Evolutionary conservation across 2,329 filamentous ascomycete species (phyloP), one percentile per base, ranked within the genome.

Genomic region (Penicillium palitans): DNA sequence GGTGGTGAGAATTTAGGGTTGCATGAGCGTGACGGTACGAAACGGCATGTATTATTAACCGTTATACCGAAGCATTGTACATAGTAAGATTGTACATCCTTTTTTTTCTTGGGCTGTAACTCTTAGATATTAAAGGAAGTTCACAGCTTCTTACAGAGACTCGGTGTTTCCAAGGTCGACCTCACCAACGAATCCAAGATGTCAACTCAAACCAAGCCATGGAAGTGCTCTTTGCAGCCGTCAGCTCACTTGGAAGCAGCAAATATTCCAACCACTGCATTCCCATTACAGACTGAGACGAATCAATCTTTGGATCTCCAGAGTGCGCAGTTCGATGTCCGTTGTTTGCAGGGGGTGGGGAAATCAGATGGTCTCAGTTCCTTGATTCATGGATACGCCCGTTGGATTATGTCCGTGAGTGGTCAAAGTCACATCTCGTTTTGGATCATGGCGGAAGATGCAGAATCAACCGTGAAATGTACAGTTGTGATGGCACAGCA

Each of bases 391-490:
- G 44, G 33, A 19, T 55, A 55, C 17, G 25, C 52, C 7, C 44
- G 44, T 40, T 55, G 52, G 52, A 48, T 55, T 13, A 55, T 55
- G 44, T 21, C 31, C 25, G 25, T 48, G 7, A 42, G 42, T 21
- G 44, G 17, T 6, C 42, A 48, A 29, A 24, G n/a, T 9, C n/a
- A 31, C 6, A 37, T 19, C 15, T 9, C 29, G 6, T 21, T 35
- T 31, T 55, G 24, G 39, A 37, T 48, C 15, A 21, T 33, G 9
- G 19, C 19, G 6, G 27, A 47, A 7, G n/a, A 33, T 10, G 12
- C 27, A 31, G 17, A 47, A 3, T n/a, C 45, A 21, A 31, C 25
- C 3, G 4, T 5, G 4, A 19, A 33, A 13, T 19, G 2, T 8
- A n/a, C 27, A n/a, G 3, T 47, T 2, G 45, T 47, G 9, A 31